Percentiles rank a stretch among this genome's conserved stretches.
These are phyloP conservation scores for Piloderma croceum DNA, from an alignment of 768 basidiomycete genomes.

Conservation along the genomic window DNA sequence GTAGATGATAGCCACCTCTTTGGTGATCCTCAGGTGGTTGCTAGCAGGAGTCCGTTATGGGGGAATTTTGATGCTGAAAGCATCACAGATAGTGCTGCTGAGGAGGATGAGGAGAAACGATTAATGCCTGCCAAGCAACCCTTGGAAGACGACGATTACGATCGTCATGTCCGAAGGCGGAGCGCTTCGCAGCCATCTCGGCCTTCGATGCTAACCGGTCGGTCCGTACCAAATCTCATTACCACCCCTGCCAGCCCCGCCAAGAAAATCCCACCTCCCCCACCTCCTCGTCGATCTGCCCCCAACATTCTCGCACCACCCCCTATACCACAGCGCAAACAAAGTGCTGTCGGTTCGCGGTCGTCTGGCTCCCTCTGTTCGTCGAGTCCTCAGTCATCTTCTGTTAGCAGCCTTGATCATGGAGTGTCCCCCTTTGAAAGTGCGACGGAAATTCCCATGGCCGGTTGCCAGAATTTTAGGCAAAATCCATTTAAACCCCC, in stretches of 20 bases:
- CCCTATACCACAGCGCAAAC: conserved; percentile 46
- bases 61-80: conserved; percentile 38
- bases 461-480: conserved; percentile 49
- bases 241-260: conserved; percentile 6
- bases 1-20: conserved; percentile 47
- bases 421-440: conserved; percentile 66
- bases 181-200: conserved; percentile 13
- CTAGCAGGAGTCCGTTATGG: conserved; percentile 41
- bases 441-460: conserved; percentile 39
- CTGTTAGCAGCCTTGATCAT: conserved; percentile 31
- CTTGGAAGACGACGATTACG: conserved; percentile 18
- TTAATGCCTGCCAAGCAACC: conserved; percentile 24
- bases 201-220: conserved; percentile 1
- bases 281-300: conserved; percentile 51
- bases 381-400: conserved; percentile 27
- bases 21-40: conserved; percentile 38
- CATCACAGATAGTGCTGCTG: conserved; percentile 36
- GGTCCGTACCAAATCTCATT: conserved; percentile 1
- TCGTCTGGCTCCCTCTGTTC: conserved; percentile 15
- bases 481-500: conserved; percentile 63
- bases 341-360: conserved; percentile 15
- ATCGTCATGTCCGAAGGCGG: no score
- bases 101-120: conserved; percentile 40
- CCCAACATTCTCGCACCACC: conserved; percentile 26
- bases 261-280: conserved; percentile 58